Percentiles rank a stretch among this genome's conserved stretches.
Evolutionary conservation across 2,329 filamentous ascomycete genomes (phyloP).

Genomic region (Botryosphaeria dothidea): DNA sequence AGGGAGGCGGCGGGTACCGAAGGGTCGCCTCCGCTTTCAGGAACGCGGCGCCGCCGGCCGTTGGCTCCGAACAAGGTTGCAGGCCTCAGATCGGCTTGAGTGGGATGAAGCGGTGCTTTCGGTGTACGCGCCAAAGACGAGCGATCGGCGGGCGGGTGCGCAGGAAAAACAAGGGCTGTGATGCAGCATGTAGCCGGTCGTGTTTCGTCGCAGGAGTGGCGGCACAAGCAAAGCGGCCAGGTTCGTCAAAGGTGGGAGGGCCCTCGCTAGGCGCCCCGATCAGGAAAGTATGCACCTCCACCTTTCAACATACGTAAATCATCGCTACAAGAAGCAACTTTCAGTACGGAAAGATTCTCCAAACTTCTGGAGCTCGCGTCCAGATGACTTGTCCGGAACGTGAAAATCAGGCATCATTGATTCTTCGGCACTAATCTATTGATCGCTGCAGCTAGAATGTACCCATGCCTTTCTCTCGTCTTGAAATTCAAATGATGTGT

Average conservation of each 20-base stretch:
- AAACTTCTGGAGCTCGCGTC: too few species aligned
- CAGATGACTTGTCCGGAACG: too few species aligned
- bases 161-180: neutral
- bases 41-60: neutral
- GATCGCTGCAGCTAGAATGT: neutral
- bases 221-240: neutral
- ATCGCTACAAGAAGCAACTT: too few species aligned
- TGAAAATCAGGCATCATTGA: too few species aligned
- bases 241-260: neutral
- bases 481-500: neutral
- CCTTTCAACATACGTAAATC: neutral
- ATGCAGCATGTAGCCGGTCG: neutral
- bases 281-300: neutral
- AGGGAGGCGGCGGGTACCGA: slow-evolving; percentile 14
- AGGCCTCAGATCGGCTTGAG: neutral
- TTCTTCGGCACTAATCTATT: too few species aligned
- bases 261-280: neutral
- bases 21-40: slow-evolving; percentile 2
- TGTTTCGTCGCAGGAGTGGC: neutral
- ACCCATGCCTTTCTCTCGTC: neutral
- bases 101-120: neutral
- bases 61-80: neutral
- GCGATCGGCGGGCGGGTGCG: neutral
- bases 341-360: too few species aligned
- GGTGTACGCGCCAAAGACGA: neutral